Evolutionary conservation across 176 grass and related monocot species (phyloP), one percentile per base, ranked within the genome.

Genomic region (Pontederia crassipes): DNA sequence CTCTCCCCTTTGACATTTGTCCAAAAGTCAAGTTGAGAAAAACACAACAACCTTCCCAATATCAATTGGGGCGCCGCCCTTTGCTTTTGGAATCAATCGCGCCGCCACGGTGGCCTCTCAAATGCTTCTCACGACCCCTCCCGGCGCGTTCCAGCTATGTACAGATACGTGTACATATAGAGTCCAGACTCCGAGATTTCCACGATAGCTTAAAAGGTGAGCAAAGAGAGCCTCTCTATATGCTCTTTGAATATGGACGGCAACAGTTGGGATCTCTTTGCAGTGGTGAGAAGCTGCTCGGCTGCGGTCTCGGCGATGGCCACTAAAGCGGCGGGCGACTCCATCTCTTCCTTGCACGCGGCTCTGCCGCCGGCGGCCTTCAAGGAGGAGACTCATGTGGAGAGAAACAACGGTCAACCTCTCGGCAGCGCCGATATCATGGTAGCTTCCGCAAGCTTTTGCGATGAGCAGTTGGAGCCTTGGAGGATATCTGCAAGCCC

Each of bases 231-330:
- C 12, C 28, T 55, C 48, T 14, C 13, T 27, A 8, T 17, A 14
- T 45, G 18, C 26, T 16, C 55, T 17, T 35, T 8, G 11, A 48
- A 13, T 14, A 59, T 72, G 74, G 69, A 57, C 58, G 74, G 69
- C 28, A 72, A 82, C 45, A 65, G 75, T 55, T 81, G 78, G 78
- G 78, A 81, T 70, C 72, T 81, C 27, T 58, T 71, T 51, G 79
- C 79, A 17, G 67, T 82, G 47, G 79, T 82, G 18, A 55, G 79
- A 28, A 68, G 79, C 32, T 82, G 73, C 46, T 53, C 32, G 47
- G 18, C 32, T 62, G 59, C 67, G 46, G 69, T 74, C 65, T 70
- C 70, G 11, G 67, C 63, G 24, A 63, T 49, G 72, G 12, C 70
- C 0, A 16, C 26, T 20, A 54, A 65, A 28, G 17, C 65, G 15